These are phyloP conservation scores for Simmondsia chinensis DNA, from an alignment of 148 eudicot species.

Conservation along the genomic window DNA sequence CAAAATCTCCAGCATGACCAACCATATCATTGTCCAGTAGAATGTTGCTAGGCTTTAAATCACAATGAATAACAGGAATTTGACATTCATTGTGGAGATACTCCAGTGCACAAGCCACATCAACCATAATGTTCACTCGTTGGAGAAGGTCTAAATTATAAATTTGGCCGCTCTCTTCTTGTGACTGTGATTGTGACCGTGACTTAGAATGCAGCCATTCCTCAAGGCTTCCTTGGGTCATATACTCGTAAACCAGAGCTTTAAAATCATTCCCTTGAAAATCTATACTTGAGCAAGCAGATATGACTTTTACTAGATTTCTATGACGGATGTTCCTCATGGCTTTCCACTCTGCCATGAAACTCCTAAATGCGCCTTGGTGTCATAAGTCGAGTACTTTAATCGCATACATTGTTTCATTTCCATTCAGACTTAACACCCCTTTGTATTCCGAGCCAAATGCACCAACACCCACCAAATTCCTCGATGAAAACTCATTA, in stretches of 20 bases:
- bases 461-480: constrained; percentile 10
- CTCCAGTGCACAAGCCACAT: constrained; percentile 12
- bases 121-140: constrained; percentile 16
- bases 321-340: constrained; percentile 19
- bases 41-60: constrained; percentile 21
- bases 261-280: constrained; percentile 16
- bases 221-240: constrained; percentile 21
- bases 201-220: constrained; percentile 9
- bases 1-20: constrained; percentile 17
- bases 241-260: constrained; percentile 23
- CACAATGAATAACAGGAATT: constrained; percentile 15
- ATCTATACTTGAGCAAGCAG: constrained; percentile 20
- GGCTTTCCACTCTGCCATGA: constrained; percentile 19
- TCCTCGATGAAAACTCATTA: constrained; percentile 3
- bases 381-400: constrained; percentile 17
- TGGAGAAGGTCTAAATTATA: constrained; percentile 10
- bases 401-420: constrained; percentile 2
- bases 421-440: not conserved
- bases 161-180: not conserved
- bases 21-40: constrained; percentile 5
- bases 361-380: constrained; percentile 14
- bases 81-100: constrained; percentile 15
- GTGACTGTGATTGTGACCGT: no score
- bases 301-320: constrained; percentile 14
- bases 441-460: constrained; percentile 18